Evolutionary conservation across 768 basidiomycete genomes (phyloP).

Genomic region (Suillus americanus): DNA sequence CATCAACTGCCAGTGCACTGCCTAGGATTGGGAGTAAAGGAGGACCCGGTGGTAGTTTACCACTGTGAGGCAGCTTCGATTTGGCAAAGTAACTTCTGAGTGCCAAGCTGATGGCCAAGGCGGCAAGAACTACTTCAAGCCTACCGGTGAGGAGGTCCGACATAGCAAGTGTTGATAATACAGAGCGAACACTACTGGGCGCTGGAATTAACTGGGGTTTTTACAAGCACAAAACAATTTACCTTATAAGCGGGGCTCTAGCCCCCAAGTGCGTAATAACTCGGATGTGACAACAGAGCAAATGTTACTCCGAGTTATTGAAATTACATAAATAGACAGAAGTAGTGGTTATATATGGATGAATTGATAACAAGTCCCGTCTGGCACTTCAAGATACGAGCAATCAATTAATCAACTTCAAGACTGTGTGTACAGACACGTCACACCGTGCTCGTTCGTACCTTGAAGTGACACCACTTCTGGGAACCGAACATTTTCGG

Average conservation of each 20-base stretch:
- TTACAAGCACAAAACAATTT: neutral
- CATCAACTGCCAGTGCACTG: neutral
- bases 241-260: neutral
- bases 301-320: too few species aligned
- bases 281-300: neutral
- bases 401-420: too few species aligned
- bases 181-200: neutral
- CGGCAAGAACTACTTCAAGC: neutral
- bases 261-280: neutral
- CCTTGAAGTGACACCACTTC: too few species aligned
- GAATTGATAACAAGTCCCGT: too few species aligned
- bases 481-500: too few species aligned
- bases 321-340: too few species aligned
- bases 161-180: neutral
- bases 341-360: too few species aligned
- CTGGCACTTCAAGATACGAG: too few species aligned
- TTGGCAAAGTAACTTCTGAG: neutral
- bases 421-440: too few species aligned
- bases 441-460: too few species aligned
- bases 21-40: conserved; percentile 2
- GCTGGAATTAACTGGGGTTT: neutral
- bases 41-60: neutral
- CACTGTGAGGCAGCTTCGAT: neutral
- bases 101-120: neutral
- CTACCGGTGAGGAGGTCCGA: neutral